Evolutionary conservation across 768 basidiomycete genomes (phyloP).

Genomic region (Lactarius hatsudake): DNA sequence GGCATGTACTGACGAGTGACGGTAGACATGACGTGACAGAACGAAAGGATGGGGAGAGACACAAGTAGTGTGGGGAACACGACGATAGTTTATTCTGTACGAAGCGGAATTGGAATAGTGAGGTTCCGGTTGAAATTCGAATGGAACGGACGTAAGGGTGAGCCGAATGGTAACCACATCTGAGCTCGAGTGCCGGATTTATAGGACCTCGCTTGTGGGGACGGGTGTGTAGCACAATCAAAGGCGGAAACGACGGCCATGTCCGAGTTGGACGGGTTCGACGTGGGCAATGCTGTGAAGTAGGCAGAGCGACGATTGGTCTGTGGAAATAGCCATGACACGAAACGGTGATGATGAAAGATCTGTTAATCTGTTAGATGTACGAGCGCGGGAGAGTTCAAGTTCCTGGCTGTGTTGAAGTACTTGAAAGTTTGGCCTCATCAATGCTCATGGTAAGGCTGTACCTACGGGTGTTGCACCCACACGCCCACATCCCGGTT

Average conservation of each 20-base stretch:
- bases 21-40: constrained; percentile 19
- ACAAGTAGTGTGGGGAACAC: background rate
- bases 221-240: constrained; percentile 8
- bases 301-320: constrained; percentile 2
- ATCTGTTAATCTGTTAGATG: constrained; percentile 7
- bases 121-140: constrained; percentile 10
- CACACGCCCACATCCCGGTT: background rate
- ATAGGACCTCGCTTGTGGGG: constrained; percentile 21
- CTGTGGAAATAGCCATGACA: background rate
- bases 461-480: background rate
- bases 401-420: constrained; percentile 8
- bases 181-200: constrained; percentile 9
- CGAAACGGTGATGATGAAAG: constrained; percentile 17
- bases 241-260: constrained; percentile 17
- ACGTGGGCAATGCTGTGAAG: constrained; percentile 5
- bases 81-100: constrained; percentile 5
- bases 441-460: background rate
- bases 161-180: constrained; percentile 7
- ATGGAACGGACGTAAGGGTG: constrained; percentile 14
- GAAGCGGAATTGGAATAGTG: constrained; percentile 12
- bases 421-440: background rate
- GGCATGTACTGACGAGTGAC: constrained; percentile 22
- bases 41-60: background rate
- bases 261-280: constrained; percentile 14
- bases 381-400: background rate